A percentile compares a stretch with the other conserved stretches of the same genome.
These are phyloP conservation scores for Porogramme epimiltina DNA, from an alignment of 1,284 basidiomycete species.

Conservation along the genomic window DNA sequence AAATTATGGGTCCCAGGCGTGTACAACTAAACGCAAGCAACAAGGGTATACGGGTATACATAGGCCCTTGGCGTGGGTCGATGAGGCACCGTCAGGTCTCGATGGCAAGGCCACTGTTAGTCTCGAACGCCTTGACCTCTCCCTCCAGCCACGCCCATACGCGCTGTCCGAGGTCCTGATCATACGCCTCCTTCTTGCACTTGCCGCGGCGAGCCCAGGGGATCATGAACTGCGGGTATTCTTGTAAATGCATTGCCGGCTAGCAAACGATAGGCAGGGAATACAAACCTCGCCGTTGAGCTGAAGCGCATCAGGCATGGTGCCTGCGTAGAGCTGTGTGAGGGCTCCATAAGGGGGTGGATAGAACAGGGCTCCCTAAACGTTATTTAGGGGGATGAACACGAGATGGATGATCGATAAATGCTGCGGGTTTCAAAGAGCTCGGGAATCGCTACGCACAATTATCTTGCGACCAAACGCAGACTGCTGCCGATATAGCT, in stretches of 20 bases:
- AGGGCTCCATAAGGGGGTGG: slow-evolving; percentile 22
- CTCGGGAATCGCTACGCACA: slow-evolving; percentile 1
- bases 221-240: slow-evolving; percentile 40
- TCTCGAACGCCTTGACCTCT: slow-evolving; percentile 30
- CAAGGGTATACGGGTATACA: too few species aligned
- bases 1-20: too few species aligned
- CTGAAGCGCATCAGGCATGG: slow-evolving; percentile 21
- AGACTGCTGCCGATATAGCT: not conserved
- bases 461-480: slow-evolving; percentile 4
- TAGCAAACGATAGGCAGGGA: not conserved
- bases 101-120: too few species aligned
- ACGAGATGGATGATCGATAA: not conserved
- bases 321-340: slow-evolving; percentile 26
- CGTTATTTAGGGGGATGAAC: not conserved
- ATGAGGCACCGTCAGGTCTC: too few species aligned
- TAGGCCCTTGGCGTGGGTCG: too few species aligned
- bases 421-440: too few species aligned
- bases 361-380: slow-evolving; percentile 8
- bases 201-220: slow-evolving; percentile 46
- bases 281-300: slow-evolving; percentile 24
- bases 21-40: too few species aligned
- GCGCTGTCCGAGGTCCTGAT: slow-evolving; percentile 35
- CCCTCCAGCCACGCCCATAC: slow-evolving; percentile 47
- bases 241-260: not conserved
- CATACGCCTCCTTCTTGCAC: slow-evolving; percentile 30